phyloP scores from a whole-genome alignment of 2,329 filamentous ascomycete species.

The Colletotrichum sp. region DNA sequence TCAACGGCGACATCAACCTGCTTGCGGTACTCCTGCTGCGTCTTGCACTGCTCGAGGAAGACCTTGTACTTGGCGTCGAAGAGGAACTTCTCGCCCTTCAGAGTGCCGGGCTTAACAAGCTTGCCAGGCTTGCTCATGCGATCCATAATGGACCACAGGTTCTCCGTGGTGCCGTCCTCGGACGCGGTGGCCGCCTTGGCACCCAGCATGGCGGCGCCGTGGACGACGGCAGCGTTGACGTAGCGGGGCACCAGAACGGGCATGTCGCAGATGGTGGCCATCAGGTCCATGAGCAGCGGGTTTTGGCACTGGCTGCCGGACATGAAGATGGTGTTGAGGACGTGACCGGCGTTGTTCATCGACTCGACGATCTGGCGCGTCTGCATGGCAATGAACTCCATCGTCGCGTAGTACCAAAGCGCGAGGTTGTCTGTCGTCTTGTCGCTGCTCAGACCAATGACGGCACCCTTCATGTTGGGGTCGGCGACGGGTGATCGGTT shows the following conservation, averaged over 20 bases:
- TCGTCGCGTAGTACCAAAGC: constrained; percentile 90
- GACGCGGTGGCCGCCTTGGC: constrained; percentile 93
- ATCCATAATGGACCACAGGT: constrained; percentile 97
- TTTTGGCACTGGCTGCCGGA: constrained; percentile 98
- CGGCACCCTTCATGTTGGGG: constrained; percentile 87
- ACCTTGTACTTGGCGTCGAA: constrained; percentile 90
- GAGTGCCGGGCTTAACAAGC: constrained; percentile 75
- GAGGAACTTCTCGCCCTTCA: constrained; percentile 77
- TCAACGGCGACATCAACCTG: constrained; percentile 71
- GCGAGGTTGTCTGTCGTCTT: constrained; percentile 87
- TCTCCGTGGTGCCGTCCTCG: constrained; percentile 78
- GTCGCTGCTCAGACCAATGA: constrained; percentile 87
- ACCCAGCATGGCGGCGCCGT: constrained; percentile 98
- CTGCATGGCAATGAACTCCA: constrained; percentile 98
- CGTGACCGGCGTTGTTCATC: constrained; percentile 91
- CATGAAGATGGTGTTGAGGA: constrained; percentile 96
- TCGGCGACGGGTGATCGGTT: constrained; percentile 96
- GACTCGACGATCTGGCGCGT: constrained; percentile 93
- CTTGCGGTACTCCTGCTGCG: constrained; percentile 82
- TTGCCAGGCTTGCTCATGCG: constrained; percentile 94
- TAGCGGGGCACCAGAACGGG: constrained; percentile 93
- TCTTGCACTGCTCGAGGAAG: constrained; percentile 91
- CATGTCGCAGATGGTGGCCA: constrained; percentile 90
- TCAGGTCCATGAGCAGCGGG: constrained; percentile 85
- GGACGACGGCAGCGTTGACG: constrained; percentile 93